Percentiles rank a stretch among this genome's conserved stretches.
Evolutionary conservation across 139 green algal genomes (phyloP).

Genomic region (Picochlorum sp.): DNA sequence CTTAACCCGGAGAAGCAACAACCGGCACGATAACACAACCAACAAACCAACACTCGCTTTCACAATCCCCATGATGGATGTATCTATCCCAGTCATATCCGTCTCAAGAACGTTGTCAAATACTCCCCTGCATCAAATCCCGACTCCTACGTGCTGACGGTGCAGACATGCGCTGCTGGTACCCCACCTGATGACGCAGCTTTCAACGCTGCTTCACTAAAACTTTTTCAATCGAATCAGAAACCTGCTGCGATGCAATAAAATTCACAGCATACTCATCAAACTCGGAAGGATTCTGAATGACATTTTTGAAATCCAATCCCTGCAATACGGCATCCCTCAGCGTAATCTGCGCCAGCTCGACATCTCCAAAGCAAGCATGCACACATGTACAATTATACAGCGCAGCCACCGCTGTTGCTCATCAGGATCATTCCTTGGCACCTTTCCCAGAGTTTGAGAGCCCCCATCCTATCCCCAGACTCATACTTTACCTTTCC

Average conservation of each 20-base stretch:
- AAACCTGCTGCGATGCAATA: conserved; percentile 55
- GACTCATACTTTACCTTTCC: conserved; percentile 48
- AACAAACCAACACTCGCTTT: conserved; percentile 53
- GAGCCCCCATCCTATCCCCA: conserved; percentile 52
- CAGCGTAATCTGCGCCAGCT: conserved; percentile 71
- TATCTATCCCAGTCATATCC: conserved; percentile 45
- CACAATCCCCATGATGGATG: conserved; percentile 48
- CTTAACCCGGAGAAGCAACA: conserved; percentile 60
- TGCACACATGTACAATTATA: conserved; percentile 58
- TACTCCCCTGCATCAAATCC: conserved; percentile 16
- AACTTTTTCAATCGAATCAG: conserved; percentile 68
- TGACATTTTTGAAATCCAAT: conserved; percentile 49
- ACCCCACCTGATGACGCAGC: too few relatives aligned
- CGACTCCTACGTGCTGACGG: not conserved
- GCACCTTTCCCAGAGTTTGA: conserved; percentile 57
- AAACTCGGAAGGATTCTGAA: conserved; percentile 11
- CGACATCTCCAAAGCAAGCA: conserved; percentile 65
- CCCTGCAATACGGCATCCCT: conserved; percentile 53
- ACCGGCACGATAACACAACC: conserved; percentile 37
- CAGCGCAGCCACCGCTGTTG: conserved; percentile 42
- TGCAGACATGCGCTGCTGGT: not conserved
- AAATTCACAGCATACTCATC: conserved; percentile 46
- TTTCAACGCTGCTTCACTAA: conserved; percentile 28
- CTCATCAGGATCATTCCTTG: conserved; percentile 34
- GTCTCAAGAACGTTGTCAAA: conserved; percentile 36